Conservation (phyloP, 352 stramenopile genomes). For the Phytopythium chamaehyphon region DNA sequence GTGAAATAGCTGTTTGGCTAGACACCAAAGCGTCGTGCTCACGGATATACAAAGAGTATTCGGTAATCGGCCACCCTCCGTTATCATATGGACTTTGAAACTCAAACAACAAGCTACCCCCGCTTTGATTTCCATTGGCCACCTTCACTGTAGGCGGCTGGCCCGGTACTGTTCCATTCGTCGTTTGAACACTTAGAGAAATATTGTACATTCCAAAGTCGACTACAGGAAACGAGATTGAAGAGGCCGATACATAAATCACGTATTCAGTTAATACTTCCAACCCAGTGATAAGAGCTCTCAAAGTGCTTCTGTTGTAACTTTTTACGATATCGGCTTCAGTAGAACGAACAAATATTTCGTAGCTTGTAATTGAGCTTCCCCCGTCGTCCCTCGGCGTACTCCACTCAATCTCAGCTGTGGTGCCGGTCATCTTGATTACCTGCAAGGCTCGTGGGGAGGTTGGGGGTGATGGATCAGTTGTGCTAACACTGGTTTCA, state of each 20-base stretch:
- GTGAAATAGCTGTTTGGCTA: neutral
- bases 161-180: constrained; percentile 12
- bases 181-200: constrained; percentile 16
- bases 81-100: constrained; percentile 23
- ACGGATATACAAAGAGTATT: constrained; percentile 36
- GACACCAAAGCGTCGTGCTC: constrained; percentile 1
- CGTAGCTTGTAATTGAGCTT: constrained; percentile 15
- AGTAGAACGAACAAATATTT: constrained; percentile 2
- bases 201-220: constrained; percentile 10
- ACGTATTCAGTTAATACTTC: constrained; percentile 31
- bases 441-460: constrained; percentile 13
- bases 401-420: constrained; percentile 30
- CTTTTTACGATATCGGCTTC: neutral
- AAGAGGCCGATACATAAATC: constrained; percentile 21
- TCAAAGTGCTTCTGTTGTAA: neutral
- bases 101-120: constrained; percentile 33
- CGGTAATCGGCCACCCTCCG: constrained; percentile 26
- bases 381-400: constrained; percentile 34
- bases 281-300: constrained; percentile 19
- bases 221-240: constrained; percentile 15
- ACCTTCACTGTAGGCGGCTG: constrained; percentile 12
- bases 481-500: constrained; percentile 23
- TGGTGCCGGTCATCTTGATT: constrained; percentile 10
- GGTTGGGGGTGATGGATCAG: constrained; percentile 19
- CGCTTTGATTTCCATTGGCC: constrained; percentile 13